Conservation (phyloP, 441 rosid genomes). For the Populus tomentosa region DNA sequence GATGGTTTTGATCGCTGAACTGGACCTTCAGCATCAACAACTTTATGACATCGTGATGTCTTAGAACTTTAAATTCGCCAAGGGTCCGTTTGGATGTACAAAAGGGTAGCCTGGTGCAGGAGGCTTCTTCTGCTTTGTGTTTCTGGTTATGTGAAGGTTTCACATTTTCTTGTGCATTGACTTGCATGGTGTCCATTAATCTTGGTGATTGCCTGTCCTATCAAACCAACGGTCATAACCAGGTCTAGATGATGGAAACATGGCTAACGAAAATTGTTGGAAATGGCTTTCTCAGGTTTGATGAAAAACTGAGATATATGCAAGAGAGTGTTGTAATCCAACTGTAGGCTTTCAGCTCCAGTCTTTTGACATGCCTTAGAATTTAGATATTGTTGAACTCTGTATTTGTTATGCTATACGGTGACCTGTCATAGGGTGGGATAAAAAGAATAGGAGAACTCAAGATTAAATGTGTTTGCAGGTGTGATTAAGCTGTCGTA, state of each 20-base stretch:
- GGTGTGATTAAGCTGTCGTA: slow-evolving; percentile 50
- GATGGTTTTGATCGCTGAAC: background rate
- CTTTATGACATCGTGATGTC: background rate
- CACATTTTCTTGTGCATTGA: too few relatives aligned
- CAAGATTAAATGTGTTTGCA: slow-evolving; percentile 31
- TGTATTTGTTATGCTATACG: background rate
- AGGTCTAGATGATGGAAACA: background rate
- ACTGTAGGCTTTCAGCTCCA: background rate
- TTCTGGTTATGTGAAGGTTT: too few relatives aligned
- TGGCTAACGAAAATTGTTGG: background rate
- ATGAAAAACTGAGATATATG: too few relatives aligned
- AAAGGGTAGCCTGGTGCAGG: too few relatives aligned
- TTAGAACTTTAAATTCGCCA: background rate
- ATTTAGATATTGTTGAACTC: background rate
- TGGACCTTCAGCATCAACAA: background rate
- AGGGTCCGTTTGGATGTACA: too few relatives aligned
- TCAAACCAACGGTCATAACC: background rate
- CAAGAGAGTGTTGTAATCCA: background rate
- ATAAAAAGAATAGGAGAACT: too few relatives aligned
- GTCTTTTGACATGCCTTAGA: background rate
- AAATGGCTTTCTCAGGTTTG: too few relatives aligned
- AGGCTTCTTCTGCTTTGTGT: too few relatives aligned
- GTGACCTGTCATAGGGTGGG: too few relatives aligned
- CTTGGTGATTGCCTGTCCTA: too few relatives aligned
- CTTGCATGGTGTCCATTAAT: too few relatives aligned